Evolutionary conservation across 805 yeast genomes (phyloP), one percentile per base, ranked within the genome.

Genomic region (Wickerhamomyces ciferrii): DNA sequence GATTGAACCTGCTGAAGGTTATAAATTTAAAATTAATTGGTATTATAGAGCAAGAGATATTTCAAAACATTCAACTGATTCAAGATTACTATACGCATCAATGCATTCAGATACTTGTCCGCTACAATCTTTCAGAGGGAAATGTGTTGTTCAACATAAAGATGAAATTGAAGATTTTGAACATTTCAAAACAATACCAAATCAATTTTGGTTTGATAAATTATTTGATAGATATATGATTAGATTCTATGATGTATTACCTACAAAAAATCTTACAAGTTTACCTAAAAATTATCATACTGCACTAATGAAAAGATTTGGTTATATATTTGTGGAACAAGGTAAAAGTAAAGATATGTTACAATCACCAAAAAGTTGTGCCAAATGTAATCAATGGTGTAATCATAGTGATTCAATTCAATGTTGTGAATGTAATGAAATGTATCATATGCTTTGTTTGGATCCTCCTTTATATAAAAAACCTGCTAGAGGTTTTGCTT

Each of bases 91-190:
- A 9, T 89, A 74, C 60, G 94, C 94, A 0, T 86, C 96, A 0
- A 78, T 89, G 81, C 96, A 91, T 59, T 78, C 87, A 25, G 97
- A 87, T 61, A 69, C 79, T 7, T 88, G 97, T 52, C 96, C 96
- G 0, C 58, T 90, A 4, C 67, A 70, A 29, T 81, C 89, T 44
- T 83, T 78, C 52, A 69, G 98, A 46, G 97, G 98, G 1, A 68
- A 74, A 47, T 88, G 87, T 48, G 68, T 71, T 0, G 95, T 94
- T 4, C 70, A 72, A 45, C 95, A 85, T 61, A 75, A 74, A 48
- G 78, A 76, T 43, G 91, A 86, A 45, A 78, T 89, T 25, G 78
- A 79, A 43, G 59, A 55, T 27, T 35, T 60, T 18, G 83, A 76
- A 35, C 68, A 63, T 7, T 87, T 75, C 62, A 69, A 82, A 40